A percentile compares a stretch with the other conserved stretches of the same genome.
These are phyloP conservation scores for Bryoerythrophyllum caledonicum DNA, from an alignment of 225 moss, liverwort and hornwort species.

Conservation along the genomic window DNA sequence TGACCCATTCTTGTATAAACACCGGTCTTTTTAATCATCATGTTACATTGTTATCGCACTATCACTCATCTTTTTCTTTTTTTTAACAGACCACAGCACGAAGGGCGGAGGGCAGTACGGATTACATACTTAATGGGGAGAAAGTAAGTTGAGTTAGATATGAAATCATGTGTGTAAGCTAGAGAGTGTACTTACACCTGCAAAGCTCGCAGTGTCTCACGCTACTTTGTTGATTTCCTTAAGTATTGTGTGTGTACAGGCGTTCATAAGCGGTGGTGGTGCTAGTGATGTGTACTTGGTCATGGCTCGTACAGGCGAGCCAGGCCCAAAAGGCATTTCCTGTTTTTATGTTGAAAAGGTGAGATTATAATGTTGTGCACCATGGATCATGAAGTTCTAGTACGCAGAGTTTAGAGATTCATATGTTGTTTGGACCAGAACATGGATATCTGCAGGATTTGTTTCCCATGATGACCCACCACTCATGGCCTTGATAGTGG, in stretches of 20 bases:
- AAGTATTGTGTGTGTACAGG: conserved; percentile 50
- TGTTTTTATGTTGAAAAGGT: conserved; percentile 96
- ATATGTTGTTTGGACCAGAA: conserved; percentile 7
- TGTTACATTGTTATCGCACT: neutral
- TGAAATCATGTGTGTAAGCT: neutral
- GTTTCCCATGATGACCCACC: neutral
- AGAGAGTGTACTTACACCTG: neutral
- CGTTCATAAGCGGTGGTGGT: conserved; percentile 93
- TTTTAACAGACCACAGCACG: conserved; percentile 81
- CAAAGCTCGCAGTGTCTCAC: conserved; percentile 1
- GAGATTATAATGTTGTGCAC: conserved; percentile 6
- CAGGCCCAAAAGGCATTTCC: conserved; percentile 95
- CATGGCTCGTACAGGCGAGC: conserved; percentile 91
- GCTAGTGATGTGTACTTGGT: conserved; percentile 87
- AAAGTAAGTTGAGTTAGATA: conserved; percentile 59
- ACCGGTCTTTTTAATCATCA: neutral
- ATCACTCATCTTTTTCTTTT: conserved; percentile 1
- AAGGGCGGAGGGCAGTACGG: conserved; percentile 66
- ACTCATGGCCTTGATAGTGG: neutral
- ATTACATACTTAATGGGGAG: conserved; percentile 91
- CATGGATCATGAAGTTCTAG: neutral
- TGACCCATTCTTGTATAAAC: neutral
- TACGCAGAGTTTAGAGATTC: neutral
- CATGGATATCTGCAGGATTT: neutral
- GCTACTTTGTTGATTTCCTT: conserved; percentile 13